A percentile compares a stretch with the other conserved stretches of the same genome.
These are phyloP conservation scores for Mrakia hoshinonis DNA, from an alignment of 768 basidiomycete species.

Conservation along the genomic window DNA sequence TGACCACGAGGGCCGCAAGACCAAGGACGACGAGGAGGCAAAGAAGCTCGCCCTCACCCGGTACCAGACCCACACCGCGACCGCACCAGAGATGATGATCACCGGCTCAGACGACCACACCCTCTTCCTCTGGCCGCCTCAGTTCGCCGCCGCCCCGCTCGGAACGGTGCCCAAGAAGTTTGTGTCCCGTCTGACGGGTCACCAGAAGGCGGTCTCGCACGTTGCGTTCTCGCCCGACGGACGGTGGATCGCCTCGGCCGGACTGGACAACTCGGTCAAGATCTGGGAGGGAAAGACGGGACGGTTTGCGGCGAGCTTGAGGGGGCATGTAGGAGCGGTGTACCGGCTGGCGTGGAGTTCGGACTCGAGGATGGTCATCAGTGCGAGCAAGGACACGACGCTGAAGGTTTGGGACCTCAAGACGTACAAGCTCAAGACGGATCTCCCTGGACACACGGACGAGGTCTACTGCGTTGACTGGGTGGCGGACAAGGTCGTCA, in stretches of 20 bases:
- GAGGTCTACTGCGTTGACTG: slow-evolving; percentile 99
- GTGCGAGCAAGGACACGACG: slow-evolving; percentile 91
- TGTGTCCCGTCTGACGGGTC: slow-evolving; percentile 73
- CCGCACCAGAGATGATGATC: slow-evolving; percentile 77
- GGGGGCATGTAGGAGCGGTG: slow-evolving; percentile 89
- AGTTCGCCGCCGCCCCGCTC: slow-evolving; percentile 40
- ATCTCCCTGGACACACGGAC: slow-evolving; percentile 91
- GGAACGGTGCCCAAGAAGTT: slow-evolving; percentile 51
- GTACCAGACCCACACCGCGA: slow-evolving; percentile 52
- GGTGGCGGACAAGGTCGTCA: slow-evolving; percentile 97
- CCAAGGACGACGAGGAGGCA: slow-evolving; percentile 73
- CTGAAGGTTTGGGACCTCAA: slow-evolving; percentile 97
- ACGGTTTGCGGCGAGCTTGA: slow-evolving; percentile 79
- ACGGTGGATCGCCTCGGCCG: slow-evolving; percentile 78
- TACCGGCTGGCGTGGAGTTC: slow-evolving; percentile 93
- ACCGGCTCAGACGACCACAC: slow-evolving; percentile 98
- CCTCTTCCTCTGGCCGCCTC: slow-evolving; percentile 73
- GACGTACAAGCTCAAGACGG: slow-evolving; percentile 87
- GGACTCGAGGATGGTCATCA: slow-evolving; percentile 81
- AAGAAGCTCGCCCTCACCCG: slow-evolving; percentile 65
- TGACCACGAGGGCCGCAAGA: slow-evolving; percentile 73
- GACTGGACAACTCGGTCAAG: slow-evolving; percentile 82
- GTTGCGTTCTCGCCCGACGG: slow-evolving; percentile 94
- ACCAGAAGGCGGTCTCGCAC: slow-evolving; percentile 88
- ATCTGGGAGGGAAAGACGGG: slow-evolving; percentile 70